Conservation (phyloP, 2,329 filamentous ascomycete species). For the Botryotinia narcissicola region DNA sequence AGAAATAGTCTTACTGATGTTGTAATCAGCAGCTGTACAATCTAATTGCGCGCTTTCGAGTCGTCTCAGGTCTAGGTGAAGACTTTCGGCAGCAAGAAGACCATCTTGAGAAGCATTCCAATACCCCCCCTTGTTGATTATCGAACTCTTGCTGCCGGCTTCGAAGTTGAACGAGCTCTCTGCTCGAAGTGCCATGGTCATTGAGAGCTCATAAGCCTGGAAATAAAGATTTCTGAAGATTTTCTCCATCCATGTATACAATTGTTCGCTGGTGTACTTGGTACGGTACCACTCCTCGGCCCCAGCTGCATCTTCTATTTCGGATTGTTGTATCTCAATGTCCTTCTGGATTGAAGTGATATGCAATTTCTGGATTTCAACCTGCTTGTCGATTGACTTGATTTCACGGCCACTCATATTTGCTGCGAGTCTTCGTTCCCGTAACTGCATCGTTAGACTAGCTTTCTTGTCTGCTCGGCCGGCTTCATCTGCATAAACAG, state of each 20-base stretch:
- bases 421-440: slow-evolving; percentile 1
- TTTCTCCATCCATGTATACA: slow-evolving; percentile 7
- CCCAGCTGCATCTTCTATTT: not conserved
- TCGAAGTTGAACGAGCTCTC: slow-evolving; percentile 5
- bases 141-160: not conserved
- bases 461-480: slow-evolving; percentile 7
- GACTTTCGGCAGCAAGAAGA: slow-evolving; percentile 16
- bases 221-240: not conserved
- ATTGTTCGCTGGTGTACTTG: slow-evolving; percentile 1
- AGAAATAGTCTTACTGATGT: slow-evolving; percentile 16
- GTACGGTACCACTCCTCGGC: slow-evolving; percentile 1
- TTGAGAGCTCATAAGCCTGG: not conserved
- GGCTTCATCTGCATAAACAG: not conserved
- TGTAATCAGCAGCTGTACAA: slow-evolving; percentile 11
- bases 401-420: slow-evolving; percentile 5
- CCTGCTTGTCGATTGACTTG: slow-evolving; percentile 4
- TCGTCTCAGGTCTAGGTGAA: slow-evolving; percentile 6
- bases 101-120: slow-evolving; percentile 18
- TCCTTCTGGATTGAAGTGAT: slow-evolving; percentile 3
- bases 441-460: slow-evolving; percentile 2
- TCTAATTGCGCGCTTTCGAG: slow-evolving; percentile 13
- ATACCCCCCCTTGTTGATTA: not conserved
- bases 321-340: not conserved
- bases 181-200: not conserved
- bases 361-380: not conserved